These are phyloP conservation scores for Farysia itapuensis DNA, from an alignment of 1,284 basidiomycete genomes.

Conservation along the genomic window DNA sequence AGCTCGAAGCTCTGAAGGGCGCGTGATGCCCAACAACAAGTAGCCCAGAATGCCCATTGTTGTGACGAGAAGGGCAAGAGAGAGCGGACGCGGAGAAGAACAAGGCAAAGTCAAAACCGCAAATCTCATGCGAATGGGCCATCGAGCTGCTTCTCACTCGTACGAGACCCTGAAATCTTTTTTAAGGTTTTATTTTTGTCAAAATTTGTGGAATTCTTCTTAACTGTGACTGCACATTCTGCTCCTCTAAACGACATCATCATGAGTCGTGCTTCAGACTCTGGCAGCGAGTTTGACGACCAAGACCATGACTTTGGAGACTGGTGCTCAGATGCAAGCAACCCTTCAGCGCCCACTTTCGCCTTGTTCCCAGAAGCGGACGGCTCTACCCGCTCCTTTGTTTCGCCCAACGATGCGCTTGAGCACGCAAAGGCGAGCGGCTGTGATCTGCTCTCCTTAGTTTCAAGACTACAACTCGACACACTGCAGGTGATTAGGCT, in stretches of 20 bases:
- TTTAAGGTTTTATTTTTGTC: too few relatives aligned
- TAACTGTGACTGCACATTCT: too few relatives aligned
- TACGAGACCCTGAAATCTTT: too few relatives aligned
- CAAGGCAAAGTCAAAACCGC: too few relatives aligned
- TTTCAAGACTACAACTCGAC: conserved; percentile 35
- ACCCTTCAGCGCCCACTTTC: conserved; percentile 9
- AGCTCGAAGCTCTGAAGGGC: conserved; percentile 58
- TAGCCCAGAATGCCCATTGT: conserved; percentile 25
- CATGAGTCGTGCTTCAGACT: conserved; percentile 2
- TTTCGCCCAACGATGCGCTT: conserved; percentile 37
- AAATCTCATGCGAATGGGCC: too few relatives aligned
- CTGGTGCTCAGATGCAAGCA: conserved; percentile 15
- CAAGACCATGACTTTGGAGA: conserved; percentile 41
- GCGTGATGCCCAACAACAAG: conserved; percentile 35
- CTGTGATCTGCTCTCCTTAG: conserved; percentile 45
- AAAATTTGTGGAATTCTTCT: too few relatives aligned
- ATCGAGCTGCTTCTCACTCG: too few relatives aligned
- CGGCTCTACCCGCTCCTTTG: conserved; percentile 12
- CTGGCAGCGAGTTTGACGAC: conserved; percentile 19
- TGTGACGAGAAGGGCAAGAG: too few relatives aligned
- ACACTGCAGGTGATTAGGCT: conserved; percentile 53
- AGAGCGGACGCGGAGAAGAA: too few relatives aligned
- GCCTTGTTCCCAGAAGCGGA: conserved; percentile 15
- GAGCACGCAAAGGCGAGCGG: conserved; percentile 34
- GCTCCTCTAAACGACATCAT: too few relatives aligned